Evolutionary conservation across 345 rosid species (phyloP), one percentile per base, ranked within the genome.

Genomic region (Pelargonium nanum): DNA sequence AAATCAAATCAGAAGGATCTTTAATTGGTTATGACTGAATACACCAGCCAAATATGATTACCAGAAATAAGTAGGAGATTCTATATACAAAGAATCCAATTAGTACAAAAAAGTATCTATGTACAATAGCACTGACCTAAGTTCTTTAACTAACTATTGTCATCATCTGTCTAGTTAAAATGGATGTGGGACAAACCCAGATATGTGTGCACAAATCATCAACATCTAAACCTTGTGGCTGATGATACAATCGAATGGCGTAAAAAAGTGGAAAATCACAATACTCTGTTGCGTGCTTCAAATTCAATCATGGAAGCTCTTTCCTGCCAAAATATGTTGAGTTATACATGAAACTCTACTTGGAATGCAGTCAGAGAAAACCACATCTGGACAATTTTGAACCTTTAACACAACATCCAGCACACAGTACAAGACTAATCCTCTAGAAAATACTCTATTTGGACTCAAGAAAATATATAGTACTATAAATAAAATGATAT

Each of bases 211-310:
- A 70, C 56, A 62, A 55, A 58, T 74, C 68, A 22, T 53, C 21
- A 19, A 45, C 53, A 65, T 57, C 59, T 23, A 58, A 44, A 9
- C 32, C 12, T 55, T 24, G 22, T 21, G 30, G 58, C 9, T 22
- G 55, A 56, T 22, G 59, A 68, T 21, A 53, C 32, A 0, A 20
- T 54, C 44, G 55, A 26, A 50, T 20, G 10, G 8, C 20, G 16
- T 34, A 53, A 19, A 19, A 48, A 56, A 21, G 22, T 57, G 57
- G 58, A 60, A 26, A 34, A 59, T 82, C 72, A 82, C 73, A 79
- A 72, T 73, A 72, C 55, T 71, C 88, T 81, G 83, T 76, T 78
- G 70, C 66, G 95, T 50, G 65, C 78, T 40, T 40, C 48, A 17
- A 40, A 6, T 78, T 80, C 90, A 34, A 79, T 72, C 69, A 73